Base-by-base conservation (phyloP, 495 filamentous ascomycete species). In the Neurospora sp. region DNA sequence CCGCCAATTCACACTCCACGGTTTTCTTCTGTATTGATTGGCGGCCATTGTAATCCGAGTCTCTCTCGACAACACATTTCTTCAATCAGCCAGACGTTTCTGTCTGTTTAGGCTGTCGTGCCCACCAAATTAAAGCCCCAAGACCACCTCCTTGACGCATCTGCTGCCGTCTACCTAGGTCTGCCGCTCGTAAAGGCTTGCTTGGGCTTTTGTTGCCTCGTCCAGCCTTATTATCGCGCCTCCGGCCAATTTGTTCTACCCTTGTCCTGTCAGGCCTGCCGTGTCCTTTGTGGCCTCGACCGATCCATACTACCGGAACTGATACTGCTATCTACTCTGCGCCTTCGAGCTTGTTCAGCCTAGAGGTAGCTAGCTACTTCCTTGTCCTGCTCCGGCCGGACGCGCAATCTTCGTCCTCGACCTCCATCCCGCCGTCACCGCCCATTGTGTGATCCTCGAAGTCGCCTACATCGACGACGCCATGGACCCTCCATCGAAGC, bases 401-500 rank as follows among this genome's bases (percentile, higher is more conserved):
- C 48, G 27, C 54, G 12, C 54, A 66, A 62, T 62, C 54, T 31
- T 66, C 2, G 54, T 66, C 54, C 31, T 66, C 54, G 27, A 66
- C 54, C 27, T 35, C 54, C 54, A 37, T 31, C 54, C 54, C 54
- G 14, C 54, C 54, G 27, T 66, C 54, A 66, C 54, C 54, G 54
- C 54, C 27, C 8, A 35, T 16, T 35, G 54, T 66, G 54, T 9
- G 12, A 66, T 66, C 27, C 54, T 66, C 54, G 1, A 66, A 66
- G 54, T 66, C 5, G 54, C 54, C 27, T 27, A 35, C 31, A 18
- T 66, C 27, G 23, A 35, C 54, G 54, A 66, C 72, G 44, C 73
- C 70, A 82, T 82, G 81, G 80, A 83, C 70, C 81, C 81, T 23
- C 79, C 78, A 27, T 77, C 79, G 39, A 83, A 82, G 59, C 79